Base-by-base conservation (phyloP, 148 eudicot genomes). In the Vaccinium vitisidaea region DNA sequence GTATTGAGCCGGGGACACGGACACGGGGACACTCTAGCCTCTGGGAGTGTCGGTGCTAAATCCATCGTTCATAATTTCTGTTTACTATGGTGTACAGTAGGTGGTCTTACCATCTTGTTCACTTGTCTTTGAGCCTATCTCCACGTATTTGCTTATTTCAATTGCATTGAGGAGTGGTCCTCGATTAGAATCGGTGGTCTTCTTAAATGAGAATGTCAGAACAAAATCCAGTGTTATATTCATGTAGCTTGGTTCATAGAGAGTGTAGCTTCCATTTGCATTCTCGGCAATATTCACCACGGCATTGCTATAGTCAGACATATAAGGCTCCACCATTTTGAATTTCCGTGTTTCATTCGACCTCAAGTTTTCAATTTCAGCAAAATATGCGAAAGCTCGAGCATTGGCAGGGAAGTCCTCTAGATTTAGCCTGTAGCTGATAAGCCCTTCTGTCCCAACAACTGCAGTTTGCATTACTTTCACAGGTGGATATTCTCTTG, bases 381-480 rank as follows among this genome's bases (percentile, higher is more conserved):
- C 99, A 89, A 97, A 97, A 79, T 91, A 97, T 5, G 98, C 99
- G 85, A 85, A 97, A 46, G 96, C 99, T 82, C 99, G 93, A 63
- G 99, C 99, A 86, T 90, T 91, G 61, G 93, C 99, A 21, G 99
- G 99, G 84, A 97, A 97, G 84, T 93, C 99, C 79, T 97, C 99
- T 21, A 97, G 91, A 83, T 94, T 91, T 39, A 97, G 65, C 84
- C 95, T 90, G 87, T 97, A 97, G 85, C 88, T 93, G 39, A 97
- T 88, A 18, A 77, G 84, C 32, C 98, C 95, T 87, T 91, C 49
- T 78, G 96, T 93, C 80, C 99, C 98, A 80, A 91, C 93, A 65
- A 97, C 99, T 53, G 96, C 99, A 15, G 95, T 95, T 84, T 97
- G 99, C 99, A 97, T 97, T 23, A 97, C 98, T 87, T 94, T 94